Conservation (phyloP, 2,329 filamentous ascomycete species). For the Alternaria longipes region DNA sequence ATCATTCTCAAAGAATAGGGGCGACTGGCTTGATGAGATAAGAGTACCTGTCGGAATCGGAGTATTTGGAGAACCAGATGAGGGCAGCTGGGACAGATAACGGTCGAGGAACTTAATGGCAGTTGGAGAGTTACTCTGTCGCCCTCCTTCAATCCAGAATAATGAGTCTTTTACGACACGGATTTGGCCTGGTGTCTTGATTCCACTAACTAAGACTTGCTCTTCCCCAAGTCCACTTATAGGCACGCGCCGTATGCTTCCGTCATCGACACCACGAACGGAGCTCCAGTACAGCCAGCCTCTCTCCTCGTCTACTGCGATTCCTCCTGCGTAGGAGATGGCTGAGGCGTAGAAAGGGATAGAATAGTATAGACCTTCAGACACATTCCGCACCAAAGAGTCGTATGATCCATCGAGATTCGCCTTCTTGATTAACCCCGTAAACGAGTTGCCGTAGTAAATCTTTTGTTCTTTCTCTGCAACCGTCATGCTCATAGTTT, state of each 20-base stretch:
- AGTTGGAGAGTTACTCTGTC: slow-evolving; percentile 17
- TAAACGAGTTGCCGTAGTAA: slow-evolving; percentile 18
- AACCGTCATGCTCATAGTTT: slow-evolving; percentile 14
- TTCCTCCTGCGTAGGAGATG: slow-evolving; percentile 11
- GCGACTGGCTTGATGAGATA: slow-evolving; percentile 15
- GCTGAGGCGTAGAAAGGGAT: not conserved
- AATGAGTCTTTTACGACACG: slow-evolving; percentile 12
- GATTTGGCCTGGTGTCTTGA: slow-evolving; percentile 21
- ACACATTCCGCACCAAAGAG: slow-evolving; percentile 20
- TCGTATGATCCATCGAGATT: slow-evolving; percentile 18
- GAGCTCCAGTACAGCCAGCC: slow-evolving; percentile 27
- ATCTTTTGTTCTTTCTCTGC: slow-evolving; percentile 16
- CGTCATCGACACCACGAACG: slow-evolving; percentile 6
- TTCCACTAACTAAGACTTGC: slow-evolving; percentile 11
- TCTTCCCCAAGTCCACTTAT: slow-evolving; percentile 5
- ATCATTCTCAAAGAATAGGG: slow-evolving; percentile 21
- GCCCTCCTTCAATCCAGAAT: slow-evolving; percentile 18
- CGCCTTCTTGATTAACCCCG: slow-evolving; percentile 17
- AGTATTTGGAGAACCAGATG: not conserved
- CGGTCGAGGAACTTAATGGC: slow-evolving; percentile 16
- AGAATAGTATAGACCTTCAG: slow-evolving; percentile 13
- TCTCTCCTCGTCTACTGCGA: slow-evolving; percentile 20
- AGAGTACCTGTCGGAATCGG: slow-evolving; percentile 4
- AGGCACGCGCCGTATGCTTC: slow-evolving; percentile 17
- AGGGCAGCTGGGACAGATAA: not conserved